A percentile compares a stretch with the other conserved stretches of the same genome.
These are phyloP conservation scores for Fusarium metavorans DNA, from an alignment of 2,329 filamentous ascomycete genomes.

Conservation along the genomic window DNA sequence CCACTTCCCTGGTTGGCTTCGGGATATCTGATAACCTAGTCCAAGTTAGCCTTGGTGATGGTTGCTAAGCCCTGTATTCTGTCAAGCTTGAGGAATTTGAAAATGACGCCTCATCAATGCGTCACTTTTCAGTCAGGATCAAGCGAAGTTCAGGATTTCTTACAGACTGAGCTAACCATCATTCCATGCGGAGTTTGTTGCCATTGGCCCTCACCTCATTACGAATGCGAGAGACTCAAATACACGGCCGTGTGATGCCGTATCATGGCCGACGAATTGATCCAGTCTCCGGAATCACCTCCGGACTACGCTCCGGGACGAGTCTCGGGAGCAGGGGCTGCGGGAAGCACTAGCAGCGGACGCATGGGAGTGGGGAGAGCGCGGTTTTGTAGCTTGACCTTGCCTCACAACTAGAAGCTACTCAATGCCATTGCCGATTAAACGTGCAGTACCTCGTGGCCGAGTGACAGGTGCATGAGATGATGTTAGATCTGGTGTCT, in stretches of 20 bases:
- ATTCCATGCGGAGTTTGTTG: constrained; percentile 11
- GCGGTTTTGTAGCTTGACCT: constrained; percentile 20
- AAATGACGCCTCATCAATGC: constrained; percentile 22
- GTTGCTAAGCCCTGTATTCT: background rate
- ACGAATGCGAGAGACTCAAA: background rate
- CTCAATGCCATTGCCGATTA: constrained; percentile 7
- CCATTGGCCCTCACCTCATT: background rate
- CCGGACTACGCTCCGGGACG: constrained; percentile 34
- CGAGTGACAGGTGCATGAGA: constrained; percentile 28
- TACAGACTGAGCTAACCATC: constrained; percentile 14
- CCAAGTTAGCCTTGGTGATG: constrained; percentile 9
- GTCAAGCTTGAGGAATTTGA: background rate
- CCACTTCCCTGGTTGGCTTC: constrained; percentile 29
- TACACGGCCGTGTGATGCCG: background rate
- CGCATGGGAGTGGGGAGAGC: constrained; percentile 29
- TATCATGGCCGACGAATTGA: constrained; percentile 30
- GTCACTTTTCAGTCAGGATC: constrained; percentile 29
- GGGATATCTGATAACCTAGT: constrained; percentile 14
- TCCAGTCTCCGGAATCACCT: constrained; percentile 33
- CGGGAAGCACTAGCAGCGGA: constrained; percentile 17
- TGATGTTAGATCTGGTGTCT: constrained; percentile 22
- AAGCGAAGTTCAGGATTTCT: background rate
- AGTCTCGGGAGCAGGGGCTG: constrained; percentile 15
- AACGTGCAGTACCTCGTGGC: constrained; percentile 25
- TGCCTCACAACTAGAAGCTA: constrained; percentile 16